phyloP scores from a whole-genome alignment of 2,329 filamentous ascomycete species.

The Hypoxylon sp. region DNA sequence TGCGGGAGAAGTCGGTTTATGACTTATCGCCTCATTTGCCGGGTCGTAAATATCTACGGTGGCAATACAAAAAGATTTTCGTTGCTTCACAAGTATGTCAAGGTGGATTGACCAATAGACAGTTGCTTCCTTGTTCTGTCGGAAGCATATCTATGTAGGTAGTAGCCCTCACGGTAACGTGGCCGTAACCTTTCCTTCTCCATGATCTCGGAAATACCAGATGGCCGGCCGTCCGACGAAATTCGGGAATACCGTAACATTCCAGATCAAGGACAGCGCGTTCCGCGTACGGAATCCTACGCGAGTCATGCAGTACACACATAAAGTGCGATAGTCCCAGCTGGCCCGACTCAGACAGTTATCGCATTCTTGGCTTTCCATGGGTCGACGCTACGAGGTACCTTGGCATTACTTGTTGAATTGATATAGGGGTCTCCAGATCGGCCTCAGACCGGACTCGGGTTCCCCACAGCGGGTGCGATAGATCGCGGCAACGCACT shows the following conservation, averaged over 20 bases:
- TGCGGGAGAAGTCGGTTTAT: background rate
- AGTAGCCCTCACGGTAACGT: background rate
- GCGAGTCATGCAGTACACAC: background rate
- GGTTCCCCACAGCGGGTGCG: slow-evolving; percentile 33
- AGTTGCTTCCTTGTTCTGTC: background rate
- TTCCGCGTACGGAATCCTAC: background rate
- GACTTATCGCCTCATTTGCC: slow-evolving; percentile 3
- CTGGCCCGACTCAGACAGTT: background rate
- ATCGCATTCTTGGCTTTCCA: background rate
- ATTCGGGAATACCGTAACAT: slow-evolving; percentile 2
- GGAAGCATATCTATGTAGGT: too few species aligned
- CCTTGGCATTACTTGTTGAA: slow-evolving; percentile 8
- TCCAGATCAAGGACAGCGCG: background rate
- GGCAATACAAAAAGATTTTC: background rate
- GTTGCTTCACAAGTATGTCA: background rate
- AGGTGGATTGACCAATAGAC: background rate
- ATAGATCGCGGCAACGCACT: slow-evolving; percentile 26
- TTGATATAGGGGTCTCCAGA: slow-evolving; percentile 9
- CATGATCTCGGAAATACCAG: background rate
- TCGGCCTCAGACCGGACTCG: slow-evolving; percentile 36
- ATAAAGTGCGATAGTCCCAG: background rate
- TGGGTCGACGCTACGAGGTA: background rate
- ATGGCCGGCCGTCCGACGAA: background rate
- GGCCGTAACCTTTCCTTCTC: background rate
- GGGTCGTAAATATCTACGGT: background rate